Base-by-base conservation (phyloP, 1,284 basidiomycete genomes). In the Exsudoporus floridanus region DNA sequence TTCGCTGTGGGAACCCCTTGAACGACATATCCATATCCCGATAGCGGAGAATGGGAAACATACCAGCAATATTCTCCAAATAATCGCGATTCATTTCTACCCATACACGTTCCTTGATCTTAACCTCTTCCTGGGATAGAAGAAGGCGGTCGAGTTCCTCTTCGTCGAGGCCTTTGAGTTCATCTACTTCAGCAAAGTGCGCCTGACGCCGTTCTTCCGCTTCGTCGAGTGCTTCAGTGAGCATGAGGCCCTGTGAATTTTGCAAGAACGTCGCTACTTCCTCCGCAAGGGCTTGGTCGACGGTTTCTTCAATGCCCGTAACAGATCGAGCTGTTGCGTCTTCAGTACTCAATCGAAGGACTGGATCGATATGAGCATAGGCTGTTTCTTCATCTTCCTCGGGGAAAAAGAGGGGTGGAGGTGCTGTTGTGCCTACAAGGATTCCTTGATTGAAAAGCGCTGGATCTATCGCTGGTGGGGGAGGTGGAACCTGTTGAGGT, bases 71-170 rank as follows among this genome's bases (percentile, higher is more conserved):
- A 30, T 90, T 86, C 69, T 97, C 92, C 46, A 99, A 74, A 74
- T 97, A 99, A 49, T 97, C 94, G 59, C 83, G 84, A 73, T 99
- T 99, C 68, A 94, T 80, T 72, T 96, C 94, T 56, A 98, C 91
- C 97, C 97, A 99, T 18, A 99, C 85, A 25, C 94, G 85, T 65
- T 96, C 94, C 70, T 95, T 97, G 65, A 94, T 82, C 67, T 81
- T 84, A 7, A 92, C 88, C 71, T 98, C 96, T 25, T 92, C 90
- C 42, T 91, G 86, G 12, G 81, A 86, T 43, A 98, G 73, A 53
- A 97, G 78, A 74, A 92, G 94, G 25, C 74, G 76, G 67, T 98
- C 92, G 41, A 99, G 78, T 70, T 99, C 97, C 7, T 88, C 92
- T 63, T 99, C 97, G 72, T 99, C 91, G 25, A 98, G 75, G 35